Evolutionary conservation across 495 filamentous ascomycete species (phyloP).

Genomic region (Aspergillus egyptiacus): DNA sequence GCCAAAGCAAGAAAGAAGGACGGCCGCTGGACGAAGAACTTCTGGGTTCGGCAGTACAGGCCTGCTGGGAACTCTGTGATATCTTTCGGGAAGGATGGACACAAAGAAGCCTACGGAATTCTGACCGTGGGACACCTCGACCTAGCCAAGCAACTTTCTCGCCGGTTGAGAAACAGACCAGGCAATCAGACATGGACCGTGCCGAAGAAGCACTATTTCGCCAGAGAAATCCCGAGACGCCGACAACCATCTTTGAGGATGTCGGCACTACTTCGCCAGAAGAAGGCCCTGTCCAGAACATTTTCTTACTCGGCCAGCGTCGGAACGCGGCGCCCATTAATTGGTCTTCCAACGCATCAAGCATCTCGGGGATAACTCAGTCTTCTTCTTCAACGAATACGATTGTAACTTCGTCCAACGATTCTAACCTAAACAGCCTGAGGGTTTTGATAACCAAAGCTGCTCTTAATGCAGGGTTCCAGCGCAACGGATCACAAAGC

Average conservation of each 20-base stretch:
- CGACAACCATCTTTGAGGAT: constrained; percentile 90
- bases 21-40: constrained; percentile 74
- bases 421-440: constrained; percentile 65
- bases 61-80: constrained; percentile 93
- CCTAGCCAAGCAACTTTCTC: constrained; percentile 72
- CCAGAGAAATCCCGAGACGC: constrained; percentile 67
- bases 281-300: constrained; percentile 71
- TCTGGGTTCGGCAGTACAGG: constrained; percentile 78
- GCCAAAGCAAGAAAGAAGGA: constrained; percentile 72
- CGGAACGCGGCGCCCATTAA: constrained; percentile 34
- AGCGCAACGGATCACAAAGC: constrained; percentile 35
- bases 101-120: constrained; percentile 74
- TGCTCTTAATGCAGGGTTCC: constrained; percentile 71
- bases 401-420: constrained; percentile 58
- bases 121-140: constrained; percentile 79
- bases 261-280: constrained; percentile 69
- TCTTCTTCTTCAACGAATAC: constrained; percentile 72
- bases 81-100: constrained; percentile 93
- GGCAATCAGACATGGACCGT: constrained; percentile 26
- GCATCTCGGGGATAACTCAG: constrained; percentile 64
- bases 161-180: constrained; percentile 44
- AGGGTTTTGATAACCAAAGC: constrained; percentile 75
- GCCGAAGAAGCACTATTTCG: constrained; percentile 30
- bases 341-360: constrained; percentile 72
- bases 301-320: constrained; percentile 72